phyloP scores from a whole-genome alignment of 202 grass and related monocot genomes.

The Eragrostis tef region DNA sequence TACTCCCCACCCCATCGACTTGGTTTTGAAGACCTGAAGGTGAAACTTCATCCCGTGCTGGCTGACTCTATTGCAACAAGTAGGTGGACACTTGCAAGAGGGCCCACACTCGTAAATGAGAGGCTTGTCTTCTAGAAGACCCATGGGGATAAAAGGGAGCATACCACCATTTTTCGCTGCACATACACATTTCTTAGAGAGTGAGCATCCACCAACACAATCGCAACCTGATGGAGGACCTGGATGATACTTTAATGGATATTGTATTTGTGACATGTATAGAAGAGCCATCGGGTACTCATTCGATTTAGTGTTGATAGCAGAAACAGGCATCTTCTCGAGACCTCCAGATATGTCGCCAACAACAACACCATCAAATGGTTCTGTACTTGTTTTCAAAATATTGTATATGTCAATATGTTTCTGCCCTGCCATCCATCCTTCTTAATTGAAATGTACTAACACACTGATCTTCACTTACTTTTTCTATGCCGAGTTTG shows the following conservation, averaged over 20 bases:
- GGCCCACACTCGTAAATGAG: conserved; percentile 76
- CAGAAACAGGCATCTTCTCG: conserved; percentile 69
- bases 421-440: conserved; percentile 51
- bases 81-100: conserved; percentile 69
- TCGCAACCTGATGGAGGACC: conserved; percentile 54
- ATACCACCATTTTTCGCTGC: conserved; percentile 68
- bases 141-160: conserved; percentile 53
- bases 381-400: conserved; percentile 42
- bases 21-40: conserved; percentile 67
- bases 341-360: conserved; percentile 64
- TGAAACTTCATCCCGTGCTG: conserved; percentile 62
- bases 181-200: conserved; percentile 60
- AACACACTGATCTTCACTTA: conserved; percentile 18
- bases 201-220: conserved; percentile 60
- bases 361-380: conserved; percentile 39
- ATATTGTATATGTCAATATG: conserved; percentile 41
- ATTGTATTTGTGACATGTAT: conserved; percentile 57
- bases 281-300: conserved; percentile 43
- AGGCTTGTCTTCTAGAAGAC: conserved; percentile 58
- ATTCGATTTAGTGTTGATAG: conserved; percentile 55
- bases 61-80: conserved; percentile 68
- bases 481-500: conserved; percentile 49
- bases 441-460: conserved; percentile 57
- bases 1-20: conserved; percentile 72
- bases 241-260: conserved; percentile 22